Conservation (phyloP, 2,329 filamentous ascomycete genomes). For the Epicoccum nigrum region DNA sequence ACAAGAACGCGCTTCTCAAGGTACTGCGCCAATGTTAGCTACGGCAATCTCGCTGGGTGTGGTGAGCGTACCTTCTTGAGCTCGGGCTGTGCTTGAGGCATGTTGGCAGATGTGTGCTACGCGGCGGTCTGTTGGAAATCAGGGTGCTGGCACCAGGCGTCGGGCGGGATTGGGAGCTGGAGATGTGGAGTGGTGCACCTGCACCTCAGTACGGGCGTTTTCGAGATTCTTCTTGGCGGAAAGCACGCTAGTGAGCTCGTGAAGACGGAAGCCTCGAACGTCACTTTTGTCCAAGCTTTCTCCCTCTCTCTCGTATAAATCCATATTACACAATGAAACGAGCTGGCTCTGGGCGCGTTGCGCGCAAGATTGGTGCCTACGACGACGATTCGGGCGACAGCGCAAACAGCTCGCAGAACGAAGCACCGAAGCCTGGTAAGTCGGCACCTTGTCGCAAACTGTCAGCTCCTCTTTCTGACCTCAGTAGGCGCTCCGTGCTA, state of each 20-base stretch:
- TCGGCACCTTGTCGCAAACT: conserved; percentile 27
- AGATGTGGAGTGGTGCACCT: not conserved
- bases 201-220: conserved; percentile 18
- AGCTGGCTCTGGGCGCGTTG: conserved; percentile 66
- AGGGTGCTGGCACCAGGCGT: not conserved
- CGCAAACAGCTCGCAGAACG: conserved; percentile 38
- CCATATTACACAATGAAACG: conserved; percentile 58
- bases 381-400: conserved; percentile 57
- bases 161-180: conserved; percentile 3
- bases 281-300: not conserved
- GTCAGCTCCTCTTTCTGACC: conserved; percentile 36
- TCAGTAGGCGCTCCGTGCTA: conserved; percentile 51
- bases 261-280: conserved; percentile 12
- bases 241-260: conserved; percentile 16
- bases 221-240: conserved; percentile 23
- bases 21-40: conserved; percentile 67
- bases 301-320: not conserved
- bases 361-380: conserved; percentile 77
- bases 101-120: conserved; percentile 56
- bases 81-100: conserved; percentile 99
- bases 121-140: conserved; percentile 1
- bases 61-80: conserved; percentile 81
- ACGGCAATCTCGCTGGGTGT: not conserved
- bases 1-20: conserved; percentile 99
- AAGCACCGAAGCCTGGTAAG: conserved; percentile 51